Percentiles rank a stretch among this genome's conserved stretches.
Evolutionary conservation across 2,329 filamentous ascomycete species (phyloP).

Genomic region (Pseudopyrenochaeta lycopersici): DNA sequence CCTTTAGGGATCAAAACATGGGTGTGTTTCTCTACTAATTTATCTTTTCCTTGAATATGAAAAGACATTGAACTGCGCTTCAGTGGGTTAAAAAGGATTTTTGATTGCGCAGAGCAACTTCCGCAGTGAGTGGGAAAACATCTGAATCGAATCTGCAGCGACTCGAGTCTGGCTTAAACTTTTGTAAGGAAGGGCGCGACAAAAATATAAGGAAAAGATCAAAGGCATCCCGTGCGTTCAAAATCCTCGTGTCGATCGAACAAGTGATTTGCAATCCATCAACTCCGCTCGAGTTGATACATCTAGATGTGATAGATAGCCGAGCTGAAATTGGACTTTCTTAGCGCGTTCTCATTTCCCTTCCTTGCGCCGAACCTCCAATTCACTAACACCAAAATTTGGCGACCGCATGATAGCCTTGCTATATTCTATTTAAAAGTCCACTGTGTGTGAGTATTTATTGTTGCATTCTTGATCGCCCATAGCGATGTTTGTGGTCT

Average conservation of each 20-base stretch:
- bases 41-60: too few species aligned
- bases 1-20: too few species aligned
- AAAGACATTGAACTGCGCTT: too few species aligned
- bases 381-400: constrained; percentile 37
- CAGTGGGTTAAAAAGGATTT: too few species aligned
- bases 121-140: too few species aligned
- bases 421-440: constrained; percentile 13
- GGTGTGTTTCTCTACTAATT: too few species aligned
- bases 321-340: constrained; percentile 49
- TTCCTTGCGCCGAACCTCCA: constrained; percentile 37
- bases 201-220: background rate
- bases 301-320: constrained; percentile 39
- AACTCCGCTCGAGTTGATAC: constrained; percentile 32
- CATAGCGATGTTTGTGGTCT: constrained; percentile 19
- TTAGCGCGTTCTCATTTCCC: constrained; percentile 41
- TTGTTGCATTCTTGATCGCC: constrained; percentile 15
- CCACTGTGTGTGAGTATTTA: constrained; percentile 24
- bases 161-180: background rate
- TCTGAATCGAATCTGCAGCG: too few species aligned
- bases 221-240: background rate
- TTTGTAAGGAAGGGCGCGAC: background rate
- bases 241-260: background rate
- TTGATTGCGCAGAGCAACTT: too few species aligned
- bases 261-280: constrained; percentile 1
- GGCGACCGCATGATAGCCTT: constrained; percentile 23